Evolutionary conservation across 1,284 basidiomycete genomes (phyloP).

Genomic region (Naganishia albida): DNA sequence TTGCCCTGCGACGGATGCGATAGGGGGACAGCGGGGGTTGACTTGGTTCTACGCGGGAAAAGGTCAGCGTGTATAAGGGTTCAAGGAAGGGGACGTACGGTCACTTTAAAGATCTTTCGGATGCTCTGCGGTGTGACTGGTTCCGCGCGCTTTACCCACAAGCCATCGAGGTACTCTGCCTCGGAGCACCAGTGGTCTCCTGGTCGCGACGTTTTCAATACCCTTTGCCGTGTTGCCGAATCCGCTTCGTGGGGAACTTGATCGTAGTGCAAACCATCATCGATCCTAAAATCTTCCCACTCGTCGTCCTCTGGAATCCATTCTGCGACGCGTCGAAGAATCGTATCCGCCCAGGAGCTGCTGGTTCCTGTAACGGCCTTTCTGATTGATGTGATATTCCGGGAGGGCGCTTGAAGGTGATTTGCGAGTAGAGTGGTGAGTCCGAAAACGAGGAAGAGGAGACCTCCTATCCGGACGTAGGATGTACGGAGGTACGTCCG

Average conservation of each 20-base stretch:
- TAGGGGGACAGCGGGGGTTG: too few relatives aligned
- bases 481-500: not conserved
- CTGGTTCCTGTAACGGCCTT: not conserved
- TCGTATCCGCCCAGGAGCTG: not conserved
- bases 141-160: not conserved
- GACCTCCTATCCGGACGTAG: not conserved
- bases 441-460: not conserved
- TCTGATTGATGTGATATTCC: not conserved
- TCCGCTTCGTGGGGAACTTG: not conserved
- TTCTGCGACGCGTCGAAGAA: not conserved
- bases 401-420: not conserved
- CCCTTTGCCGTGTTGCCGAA: not conserved
- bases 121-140: not conserved
- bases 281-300: not conserved
- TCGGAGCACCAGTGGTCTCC: conserved; percentile 6
- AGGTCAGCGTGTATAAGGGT: too few relatives aligned
- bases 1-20: not conserved
- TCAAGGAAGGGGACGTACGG: not conserved
- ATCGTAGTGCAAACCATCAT: not conserved
- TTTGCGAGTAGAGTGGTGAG: not conserved
- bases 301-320: not conserved
- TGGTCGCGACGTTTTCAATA: not conserved
- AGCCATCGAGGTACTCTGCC: conserved; percentile 19
- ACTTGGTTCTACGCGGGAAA: too few relatives aligned
- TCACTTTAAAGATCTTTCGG: conserved; percentile 6